These are phyloP conservation scores for Phaeosphaeria sp. DNA, from an alignment of 2,329 filamentous ascomycete species.

Conservation along the genomic window DNA sequence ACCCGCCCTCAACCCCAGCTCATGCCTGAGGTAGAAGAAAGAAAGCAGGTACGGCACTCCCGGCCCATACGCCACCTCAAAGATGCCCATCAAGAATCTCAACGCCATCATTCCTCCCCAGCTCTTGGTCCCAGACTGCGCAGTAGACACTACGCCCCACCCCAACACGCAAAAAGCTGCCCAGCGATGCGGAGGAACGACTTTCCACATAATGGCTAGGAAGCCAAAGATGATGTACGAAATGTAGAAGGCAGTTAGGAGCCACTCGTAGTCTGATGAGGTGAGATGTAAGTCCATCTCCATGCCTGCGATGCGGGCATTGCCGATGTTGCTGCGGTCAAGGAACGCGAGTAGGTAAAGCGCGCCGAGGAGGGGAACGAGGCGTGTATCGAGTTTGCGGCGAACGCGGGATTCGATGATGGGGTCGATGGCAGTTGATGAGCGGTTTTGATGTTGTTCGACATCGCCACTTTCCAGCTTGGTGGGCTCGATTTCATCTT, in stretches of 20 bases:
- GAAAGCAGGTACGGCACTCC: conserved; percentile 59
- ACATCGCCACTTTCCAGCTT: conserved; percentile 5
- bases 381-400: conserved; percentile 38
- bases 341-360: conserved; percentile 46
- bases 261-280: conserved; percentile 39
- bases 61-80: conserved; percentile 54
- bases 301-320: conserved; percentile 52
- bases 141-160: conserved; percentile 43
- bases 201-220: conserved; percentile 47
- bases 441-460: conserved; percentile 3
- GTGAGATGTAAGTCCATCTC: conserved; percentile 37
- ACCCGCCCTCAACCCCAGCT: conserved; percentile 63
- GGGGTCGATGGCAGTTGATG: not conserved
- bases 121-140: conserved; percentile 37
- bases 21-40: conserved; percentile 66
- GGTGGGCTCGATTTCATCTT: not conserved
- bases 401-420: conserved; percentile 32
- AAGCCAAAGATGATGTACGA: conserved; percentile 47
- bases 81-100: conserved; percentile 45
- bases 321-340: conserved; percentile 50
- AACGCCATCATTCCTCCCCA: conserved; percentile 45
- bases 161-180: conserved; percentile 42
- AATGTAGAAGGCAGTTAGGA: conserved; percentile 49
- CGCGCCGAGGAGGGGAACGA: conserved; percentile 41
- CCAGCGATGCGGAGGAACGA: conserved; percentile 46